phyloP scores from a whole-genome alignment of 1,284 basidiomycete genomes.

The Marasmius tenuissimus region DNA sequence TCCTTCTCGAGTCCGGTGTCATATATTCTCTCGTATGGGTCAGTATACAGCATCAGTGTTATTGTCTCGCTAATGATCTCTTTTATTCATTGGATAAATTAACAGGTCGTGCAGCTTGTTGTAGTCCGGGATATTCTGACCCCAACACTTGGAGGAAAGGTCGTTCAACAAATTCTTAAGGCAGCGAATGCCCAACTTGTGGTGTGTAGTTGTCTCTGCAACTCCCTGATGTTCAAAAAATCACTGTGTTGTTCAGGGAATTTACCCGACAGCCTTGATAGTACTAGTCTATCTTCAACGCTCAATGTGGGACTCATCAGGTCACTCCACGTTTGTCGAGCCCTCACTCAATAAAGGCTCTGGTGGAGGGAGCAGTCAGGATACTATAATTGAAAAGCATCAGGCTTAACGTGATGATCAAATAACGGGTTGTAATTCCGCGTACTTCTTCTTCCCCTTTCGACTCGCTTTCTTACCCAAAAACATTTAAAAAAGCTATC shows the following conservation, averaged over 20 bases:
- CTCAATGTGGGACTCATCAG: neutral
- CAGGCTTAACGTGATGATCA: no score
- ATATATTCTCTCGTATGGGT: neutral
- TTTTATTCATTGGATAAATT: neutral
- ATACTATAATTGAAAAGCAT: no score
- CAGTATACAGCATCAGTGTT: neutral
- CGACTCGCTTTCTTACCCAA: no score
- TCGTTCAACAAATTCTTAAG: neutral
- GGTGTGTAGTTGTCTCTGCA: neutral
- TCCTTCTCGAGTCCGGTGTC: neutral
- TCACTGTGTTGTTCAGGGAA: neutral
- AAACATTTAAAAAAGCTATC: no score
- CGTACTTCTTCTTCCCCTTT: no score
- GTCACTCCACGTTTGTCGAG: neutral
- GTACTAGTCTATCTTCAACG: neutral
- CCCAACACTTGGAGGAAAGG: neutral
- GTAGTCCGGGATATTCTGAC: neutral
- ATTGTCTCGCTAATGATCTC: neutral
- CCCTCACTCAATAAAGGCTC: neutral
- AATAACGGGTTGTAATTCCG: no score
- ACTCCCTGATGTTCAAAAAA: neutral
- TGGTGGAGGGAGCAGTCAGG: neutral
- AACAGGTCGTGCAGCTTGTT: neutral
- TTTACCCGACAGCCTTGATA: neutral
- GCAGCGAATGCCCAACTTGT: neutral